Percentiles rank a stretch among this genome's conserved stretches.
phyloP scores from a whole-genome alignment of 352 stramenopile species.

The Blastocystis sp. region DNA sequence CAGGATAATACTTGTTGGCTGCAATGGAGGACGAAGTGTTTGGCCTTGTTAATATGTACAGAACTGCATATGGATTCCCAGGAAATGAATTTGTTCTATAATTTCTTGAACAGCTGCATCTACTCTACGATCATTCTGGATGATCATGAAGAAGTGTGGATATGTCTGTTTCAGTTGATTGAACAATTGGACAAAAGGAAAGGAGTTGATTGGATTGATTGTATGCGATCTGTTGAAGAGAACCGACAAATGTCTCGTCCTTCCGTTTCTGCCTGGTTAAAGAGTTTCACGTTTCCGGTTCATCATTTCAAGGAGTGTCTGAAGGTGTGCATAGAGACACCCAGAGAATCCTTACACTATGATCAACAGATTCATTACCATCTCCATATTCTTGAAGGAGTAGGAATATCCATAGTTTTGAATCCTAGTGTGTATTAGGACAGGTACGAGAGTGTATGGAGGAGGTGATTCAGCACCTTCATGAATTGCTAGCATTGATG shows the following conservation, averaged over 20 bases:
- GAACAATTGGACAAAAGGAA: not conserved
- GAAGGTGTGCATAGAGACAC: not conserved
- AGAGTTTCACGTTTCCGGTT: not conserved
- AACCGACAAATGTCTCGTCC: not conserved
- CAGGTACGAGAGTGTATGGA: not conserved
- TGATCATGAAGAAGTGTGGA: not conserved
- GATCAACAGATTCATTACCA: constrained; percentile 19
- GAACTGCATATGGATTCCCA: not conserved
- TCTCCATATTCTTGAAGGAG: not conserved
- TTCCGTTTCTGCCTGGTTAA: not conserved
- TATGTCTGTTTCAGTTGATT: constrained; percentile 14
- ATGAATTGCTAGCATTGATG: not conserved
- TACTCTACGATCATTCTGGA: not conserved
- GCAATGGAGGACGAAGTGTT: constrained; percentile 5
- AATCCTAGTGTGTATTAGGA: not conserved
- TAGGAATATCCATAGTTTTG: not conserved
- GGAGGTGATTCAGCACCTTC: not conserved
- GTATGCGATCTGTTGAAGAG: not conserved
- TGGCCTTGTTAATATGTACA: not conserved
- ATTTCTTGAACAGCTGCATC: not conserved
- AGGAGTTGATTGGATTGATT: not conserved
- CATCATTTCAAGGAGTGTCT: not conserved
- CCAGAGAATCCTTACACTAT: not conserved
- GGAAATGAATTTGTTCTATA: not conserved
- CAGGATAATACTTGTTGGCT: not conserved